phyloP scores from a whole-genome alignment of 2,329 filamentous ascomycete species.

The Fusarium miscanthi region DNA sequence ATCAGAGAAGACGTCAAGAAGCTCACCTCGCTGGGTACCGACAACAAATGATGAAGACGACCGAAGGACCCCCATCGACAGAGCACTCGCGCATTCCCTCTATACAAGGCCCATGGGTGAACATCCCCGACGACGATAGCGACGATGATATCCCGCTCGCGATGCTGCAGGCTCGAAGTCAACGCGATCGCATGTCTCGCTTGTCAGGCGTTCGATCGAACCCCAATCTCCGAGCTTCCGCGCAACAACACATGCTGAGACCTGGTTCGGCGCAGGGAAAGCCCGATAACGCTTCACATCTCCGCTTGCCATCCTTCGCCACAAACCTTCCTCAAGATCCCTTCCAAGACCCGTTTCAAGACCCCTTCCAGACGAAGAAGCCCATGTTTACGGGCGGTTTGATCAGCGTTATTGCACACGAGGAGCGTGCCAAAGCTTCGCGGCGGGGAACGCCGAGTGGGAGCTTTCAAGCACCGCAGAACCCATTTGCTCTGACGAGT shows the following conservation, averaged over 20 bases:
- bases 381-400: conserved; percentile 26
- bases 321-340: conserved; percentile 31
- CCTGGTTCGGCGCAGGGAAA: conserved; percentile 29
- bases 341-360: conserved; percentile 16
- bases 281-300: background rate
- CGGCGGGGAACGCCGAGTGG: conserved; percentile 18
- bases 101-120: conserved; percentile 4
- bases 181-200: background rate
- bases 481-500: background rate
- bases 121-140: conserved; percentile 2
- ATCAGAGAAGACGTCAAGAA: conserved; percentile 28
- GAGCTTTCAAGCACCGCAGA: conserved; percentile 3
- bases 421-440: conserved; percentile 31
- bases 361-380: conserved; percentile 3
- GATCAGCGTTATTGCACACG: conserved; percentile 23
- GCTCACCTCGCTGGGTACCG: conserved; percentile 30
- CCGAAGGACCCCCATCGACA: conserved; percentile 5
- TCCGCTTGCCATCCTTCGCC: conserved; percentile 28
- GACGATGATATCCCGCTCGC: conserved; percentile 34
- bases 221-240: conserved; percentile 23
- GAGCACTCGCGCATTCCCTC: conserved; percentile 10
- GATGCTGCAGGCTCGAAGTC: conserved; percentile 12
- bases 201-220: conserved; percentile 26
- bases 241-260: conserved; percentile 25
- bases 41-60: conserved; percentile 38